Percentiles rank a stretch among this genome's conserved stretches.
These are phyloP conservation scores for Erigeron philadelphicus DNA, from an alignment of 140 eudicot genomes.

Conservation along the genomic window DNA sequence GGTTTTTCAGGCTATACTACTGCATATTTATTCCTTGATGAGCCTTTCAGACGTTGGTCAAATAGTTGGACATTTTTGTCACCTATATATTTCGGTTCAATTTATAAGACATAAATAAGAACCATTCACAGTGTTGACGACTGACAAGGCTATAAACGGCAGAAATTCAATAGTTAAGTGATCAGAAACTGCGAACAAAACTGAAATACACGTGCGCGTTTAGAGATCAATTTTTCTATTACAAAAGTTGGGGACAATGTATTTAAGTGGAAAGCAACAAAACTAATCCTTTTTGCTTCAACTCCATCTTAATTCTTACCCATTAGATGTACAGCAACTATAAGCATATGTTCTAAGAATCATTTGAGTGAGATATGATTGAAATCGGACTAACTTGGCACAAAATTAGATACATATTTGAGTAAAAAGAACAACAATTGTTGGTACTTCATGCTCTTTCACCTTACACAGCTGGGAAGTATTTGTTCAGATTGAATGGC, in stretches of 20 bases:
- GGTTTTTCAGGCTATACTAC: no score
- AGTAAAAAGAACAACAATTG: constrained; percentile 19
- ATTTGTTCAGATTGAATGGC: constrained; percentile 86
- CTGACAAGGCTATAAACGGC: no score
- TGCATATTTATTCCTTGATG: no score
- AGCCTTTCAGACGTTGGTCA: no score
- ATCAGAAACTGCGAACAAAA: not conserved
- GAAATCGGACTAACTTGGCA: constrained; percentile 21
- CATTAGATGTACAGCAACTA: constrained; percentile 34
- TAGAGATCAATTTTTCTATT: constrained; percentile 28
- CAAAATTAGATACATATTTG: constrained; percentile 35
- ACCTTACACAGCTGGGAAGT: constrained; percentile 73
- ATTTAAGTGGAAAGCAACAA: constrained; percentile 33
- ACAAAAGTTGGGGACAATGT: constrained; percentile 32
- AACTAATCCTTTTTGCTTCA: constrained; percentile 29
- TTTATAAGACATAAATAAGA: no score
- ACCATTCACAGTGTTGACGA: no score
- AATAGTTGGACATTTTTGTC: no score
- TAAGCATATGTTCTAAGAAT: constrained; percentile 22
- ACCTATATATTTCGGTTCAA: no score
- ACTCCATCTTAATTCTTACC: constrained; percentile 23
- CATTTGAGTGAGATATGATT: constrained; percentile 21
- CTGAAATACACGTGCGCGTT: constrained; percentile 7
- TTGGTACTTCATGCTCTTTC: constrained; percentile 12
- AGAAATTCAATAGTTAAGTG: not conserved